Evolutionary conservation across 2,329 filamentous ascomycete species (phyloP), one percentile per base, ranked within the genome.

Genomic region (Neopestalotiopsis clavispora): DNA sequence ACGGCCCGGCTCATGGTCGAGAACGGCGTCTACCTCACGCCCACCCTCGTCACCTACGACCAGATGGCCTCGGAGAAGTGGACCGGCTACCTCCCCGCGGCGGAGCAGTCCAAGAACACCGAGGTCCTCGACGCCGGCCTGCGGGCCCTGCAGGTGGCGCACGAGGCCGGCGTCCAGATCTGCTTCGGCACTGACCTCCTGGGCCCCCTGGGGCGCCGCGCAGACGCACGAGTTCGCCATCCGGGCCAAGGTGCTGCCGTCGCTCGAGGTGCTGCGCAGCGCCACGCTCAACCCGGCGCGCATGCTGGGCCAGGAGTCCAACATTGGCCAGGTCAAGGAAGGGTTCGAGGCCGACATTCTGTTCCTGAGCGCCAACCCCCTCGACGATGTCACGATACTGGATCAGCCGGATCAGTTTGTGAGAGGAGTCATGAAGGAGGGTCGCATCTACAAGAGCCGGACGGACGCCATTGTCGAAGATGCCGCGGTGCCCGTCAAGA

Each of bases 141-240:
- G 17, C 68, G 77, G 17, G 79, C 82, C 0, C 75, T 88, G 17
- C 77, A 83, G 68, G 82, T 87, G 32, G 84, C 85, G 3, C 74
- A 77, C 14, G 80, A 85, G 14, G 84, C 82, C 1, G 86, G 86
- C 0, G 85, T 88, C 1, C 85, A 80, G 0, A 83, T 89, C 63
- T 88, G 85, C 75, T 88, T 82, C 71, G 86, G 86, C 0, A 84
- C 84, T 0, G 86, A 89, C 75, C 79, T 89, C 7, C 79, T 89
- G 0, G 86, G 85, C 0, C 84, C 84, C 0, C 73, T 88, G 70
- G 70, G 80, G 81, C 7, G 73, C 79, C 14, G 81, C 81, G n/a
- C 86, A 89, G 75, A 83, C 80, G 1, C 78, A 80, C 42, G 85
- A 88, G 71, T 88, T 88, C 70, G 73, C 75, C 0, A 69, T 88